Percentiles rank a stretch among this genome's conserved stretches.
Evolutionary conservation across 345 rosid genomes (phyloP).

Genomic region (Dovyalis caffra): DNA sequence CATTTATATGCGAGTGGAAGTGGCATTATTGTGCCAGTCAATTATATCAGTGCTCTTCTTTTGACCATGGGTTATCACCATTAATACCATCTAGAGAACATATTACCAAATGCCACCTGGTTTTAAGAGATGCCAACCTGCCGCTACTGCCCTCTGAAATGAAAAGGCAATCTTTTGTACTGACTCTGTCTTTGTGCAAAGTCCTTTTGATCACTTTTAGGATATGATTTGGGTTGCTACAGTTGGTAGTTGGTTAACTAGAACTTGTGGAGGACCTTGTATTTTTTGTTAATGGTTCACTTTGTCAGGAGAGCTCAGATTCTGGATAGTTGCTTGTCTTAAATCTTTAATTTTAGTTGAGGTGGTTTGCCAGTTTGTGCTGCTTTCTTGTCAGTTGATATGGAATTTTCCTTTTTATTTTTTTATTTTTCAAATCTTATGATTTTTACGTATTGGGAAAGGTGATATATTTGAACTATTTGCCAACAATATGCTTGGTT

Average conservation of each 20-base stretch:
- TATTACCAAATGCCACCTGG: background rate
- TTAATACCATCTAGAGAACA: background rate
- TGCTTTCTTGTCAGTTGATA: background rate
- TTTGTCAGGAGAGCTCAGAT: background rate
- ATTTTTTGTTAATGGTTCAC: background rate
- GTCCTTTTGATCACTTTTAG: background rate
- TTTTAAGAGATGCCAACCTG: background rate
- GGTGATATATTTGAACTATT: background rate
- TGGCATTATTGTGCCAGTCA: background rate
- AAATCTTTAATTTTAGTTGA: background rate
- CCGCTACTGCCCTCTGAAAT: background rate
- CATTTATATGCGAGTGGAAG: constrained; percentile 3
- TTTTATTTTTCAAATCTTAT: background rate
- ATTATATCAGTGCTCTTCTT: background rate
- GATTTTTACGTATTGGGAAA: background rate
- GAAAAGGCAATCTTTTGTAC: background rate
- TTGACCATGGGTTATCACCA: background rate
- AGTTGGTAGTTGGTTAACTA: too few relatives aligned
- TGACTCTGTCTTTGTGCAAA: background rate
- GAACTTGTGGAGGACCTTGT: background rate
- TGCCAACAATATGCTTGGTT: background rate
- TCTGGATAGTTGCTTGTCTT: background rate
- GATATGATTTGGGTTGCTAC: background rate
- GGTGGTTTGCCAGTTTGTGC: background rate
- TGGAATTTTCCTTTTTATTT: background rate